Evolutionary conservation across 257 asterid species (phyloP).

Genomic region (Galeopsis tetrahit): DNA sequence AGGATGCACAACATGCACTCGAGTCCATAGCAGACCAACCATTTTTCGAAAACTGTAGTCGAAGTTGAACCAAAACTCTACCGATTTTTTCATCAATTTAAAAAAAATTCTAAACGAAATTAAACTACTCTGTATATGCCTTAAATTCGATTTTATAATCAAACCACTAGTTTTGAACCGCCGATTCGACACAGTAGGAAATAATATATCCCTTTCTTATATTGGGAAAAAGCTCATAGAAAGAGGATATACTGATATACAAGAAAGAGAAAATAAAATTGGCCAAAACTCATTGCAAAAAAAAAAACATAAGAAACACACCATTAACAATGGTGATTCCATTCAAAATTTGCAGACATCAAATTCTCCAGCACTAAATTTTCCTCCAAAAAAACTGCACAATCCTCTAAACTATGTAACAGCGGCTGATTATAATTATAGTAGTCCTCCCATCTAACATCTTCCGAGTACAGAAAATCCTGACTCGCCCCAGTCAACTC

Average conservation of each 20-base stretch:
- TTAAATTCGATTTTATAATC: too few species aligned
- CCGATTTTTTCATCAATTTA: too few species aligned
- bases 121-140: too few species aligned
- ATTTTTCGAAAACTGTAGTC: too few species aligned
- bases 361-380: conserved; percentile 35
- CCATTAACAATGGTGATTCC: conserved; percentile 44
- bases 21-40: too few species aligned
- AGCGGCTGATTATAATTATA: conserved; percentile 40
- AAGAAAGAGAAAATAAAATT: neutral
- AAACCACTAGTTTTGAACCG: too few species aligned
- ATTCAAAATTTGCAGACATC: conserved; percentile 48
- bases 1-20: too few species aligned
- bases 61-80: too few species aligned
- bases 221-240: conserved; percentile 3
- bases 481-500: conserved; percentile 42
- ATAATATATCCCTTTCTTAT: neutral
- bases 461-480: conserved; percentile 36
- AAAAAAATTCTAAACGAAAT: too few species aligned
- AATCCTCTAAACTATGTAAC: conserved; percentile 47
- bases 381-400: conserved; percentile 51
- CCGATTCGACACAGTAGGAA: too few species aligned
- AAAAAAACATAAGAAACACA: conserved; percentile 2
- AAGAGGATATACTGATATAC: neutral
- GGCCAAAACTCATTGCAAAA: conserved; percentile 30
- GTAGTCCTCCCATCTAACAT: conserved; percentile 49